Evolutionary conservation across 768 basidiomycete species (phyloP).

Genomic region (Goffeauzyma gilvescens): DNA sequence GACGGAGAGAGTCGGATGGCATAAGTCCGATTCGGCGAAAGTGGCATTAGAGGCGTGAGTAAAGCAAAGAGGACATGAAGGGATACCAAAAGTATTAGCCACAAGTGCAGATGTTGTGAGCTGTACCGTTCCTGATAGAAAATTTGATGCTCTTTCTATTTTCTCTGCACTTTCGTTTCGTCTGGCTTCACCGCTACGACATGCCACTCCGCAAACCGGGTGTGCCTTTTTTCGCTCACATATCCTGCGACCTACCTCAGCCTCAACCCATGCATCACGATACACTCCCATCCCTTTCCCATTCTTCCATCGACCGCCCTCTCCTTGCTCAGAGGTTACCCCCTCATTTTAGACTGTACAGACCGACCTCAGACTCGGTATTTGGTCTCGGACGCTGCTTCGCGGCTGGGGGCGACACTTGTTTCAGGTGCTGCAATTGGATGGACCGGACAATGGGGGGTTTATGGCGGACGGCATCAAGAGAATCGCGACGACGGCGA

Average conservation of each 20-base stretch:
- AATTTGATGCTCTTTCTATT: neutral
- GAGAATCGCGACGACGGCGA: too few relatives aligned
- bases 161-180: too few relatives aligned
- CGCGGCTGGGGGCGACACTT: slow-evolving; percentile 55
- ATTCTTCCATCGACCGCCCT: slow-evolving; percentile 41
- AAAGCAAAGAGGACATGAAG: too few relatives aligned
- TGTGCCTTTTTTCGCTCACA: neutral
- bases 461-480: slow-evolving; percentile 20
- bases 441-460: slow-evolving; percentile 32
- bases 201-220: neutral
- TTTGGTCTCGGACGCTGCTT: slow-evolving; percentile 69
- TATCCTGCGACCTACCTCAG: slow-evolving; percentile 35
- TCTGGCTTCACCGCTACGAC: too few relatives aligned
- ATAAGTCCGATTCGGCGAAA: slow-evolving; percentile 68
- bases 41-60: slow-evolving; percentile 46
- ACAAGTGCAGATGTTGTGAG: too few relatives aligned
- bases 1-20: slow-evolving; percentile 48
- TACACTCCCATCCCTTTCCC: slow-evolving; percentile 42
- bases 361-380: slow-evolving; percentile 86
- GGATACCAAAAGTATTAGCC: too few relatives aligned
- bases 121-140: slow-evolving; percentile 9
- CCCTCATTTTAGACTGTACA: slow-evolving; percentile 78
- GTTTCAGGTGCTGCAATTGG: slow-evolving; percentile 75
- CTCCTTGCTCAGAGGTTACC: slow-evolving; percentile 44
- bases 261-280: slow-evolving; percentile 49